These are phyloP conservation scores for Penicillium herquei DNA, from an alignment of 495 filamentous ascomycete species.

Conservation along the genomic window DNA sequence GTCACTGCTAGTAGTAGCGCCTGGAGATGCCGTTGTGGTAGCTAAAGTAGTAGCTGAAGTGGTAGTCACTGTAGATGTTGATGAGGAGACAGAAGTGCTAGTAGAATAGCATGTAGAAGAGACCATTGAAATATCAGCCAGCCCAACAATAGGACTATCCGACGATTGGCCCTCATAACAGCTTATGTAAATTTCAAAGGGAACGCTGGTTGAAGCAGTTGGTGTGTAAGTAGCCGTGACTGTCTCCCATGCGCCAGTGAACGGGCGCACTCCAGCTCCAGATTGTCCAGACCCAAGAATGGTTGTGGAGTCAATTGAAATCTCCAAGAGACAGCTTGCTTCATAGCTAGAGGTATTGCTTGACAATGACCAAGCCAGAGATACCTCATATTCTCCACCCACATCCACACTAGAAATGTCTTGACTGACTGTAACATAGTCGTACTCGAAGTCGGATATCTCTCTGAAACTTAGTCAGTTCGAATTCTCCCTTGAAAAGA, in stretches of 20 bases:
- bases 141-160: not conserved
- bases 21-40: not conserved
- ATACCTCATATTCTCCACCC: not conserved
- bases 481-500: too few relatives aligned
- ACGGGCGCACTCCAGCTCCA: not conserved
- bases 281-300: not conserved
- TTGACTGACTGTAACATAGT: not conserved
- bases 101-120: not conserved
- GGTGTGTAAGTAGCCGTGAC: not conserved
- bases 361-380: constrained; percentile 1
- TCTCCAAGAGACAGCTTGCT: not conserved
- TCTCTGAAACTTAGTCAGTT: not conserved
- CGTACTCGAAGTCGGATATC: not conserved
- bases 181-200: not conserved
- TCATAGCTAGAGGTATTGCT: not conserved
- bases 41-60: not conserved
- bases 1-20: not conserved
- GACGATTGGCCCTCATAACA: not conserved
- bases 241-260: not conserved
- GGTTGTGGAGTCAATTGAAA: not conserved
- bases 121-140: not conserved
- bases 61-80: not conserved
- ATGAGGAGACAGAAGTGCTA: not conserved
- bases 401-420: not conserved
- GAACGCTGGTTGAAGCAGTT: not conserved